phyloP scores from a whole-genome alignment of 495 filamentous ascomycete species.

The Opeltia flavorubescens region DNA sequence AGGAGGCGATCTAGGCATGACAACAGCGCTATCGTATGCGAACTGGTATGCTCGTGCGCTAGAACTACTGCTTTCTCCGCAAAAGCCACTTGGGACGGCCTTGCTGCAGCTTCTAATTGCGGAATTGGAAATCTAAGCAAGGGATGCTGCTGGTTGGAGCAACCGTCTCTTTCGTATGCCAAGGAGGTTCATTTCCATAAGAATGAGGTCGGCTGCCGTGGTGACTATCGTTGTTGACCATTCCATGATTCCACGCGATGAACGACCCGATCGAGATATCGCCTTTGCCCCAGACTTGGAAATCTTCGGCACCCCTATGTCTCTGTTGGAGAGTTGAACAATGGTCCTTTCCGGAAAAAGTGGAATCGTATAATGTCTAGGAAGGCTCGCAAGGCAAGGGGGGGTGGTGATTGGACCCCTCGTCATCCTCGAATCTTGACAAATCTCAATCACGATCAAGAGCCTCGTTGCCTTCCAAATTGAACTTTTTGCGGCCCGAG shows the following conservation, averaged over 20 bases:
- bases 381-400: no score
- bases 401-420: not conserved
- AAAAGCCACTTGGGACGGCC: conserved; percentile 7
- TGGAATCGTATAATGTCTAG: no score
- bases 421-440: not conserved
- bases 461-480: conserved; percentile 56
- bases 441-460: conserved; percentile 7
- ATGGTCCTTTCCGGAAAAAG: no score
- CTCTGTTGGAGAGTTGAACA: no score
- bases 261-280: no score
- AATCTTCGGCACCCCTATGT: no score
- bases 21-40: conserved; percentile 3
- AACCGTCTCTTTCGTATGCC: not conserved
- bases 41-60: conserved; percentile 2
- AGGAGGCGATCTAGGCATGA: conserved; percentile 14
- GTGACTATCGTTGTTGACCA: conserved; percentile 1
- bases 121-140: conserved; percentile 11
- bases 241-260: no score
- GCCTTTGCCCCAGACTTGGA: no score
- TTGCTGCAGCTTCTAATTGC: conserved; percentile 11
- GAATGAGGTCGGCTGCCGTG: conserved; percentile 9
- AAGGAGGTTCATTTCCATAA: not conserved
- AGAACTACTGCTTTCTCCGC: conserved; percentile 1
- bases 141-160: conserved; percentile 8
- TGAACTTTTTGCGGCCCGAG: conserved; percentile 73